Conservation (phyloP, 2,329 filamentous ascomycete species). For the Westerdykella sp. region DNA sequence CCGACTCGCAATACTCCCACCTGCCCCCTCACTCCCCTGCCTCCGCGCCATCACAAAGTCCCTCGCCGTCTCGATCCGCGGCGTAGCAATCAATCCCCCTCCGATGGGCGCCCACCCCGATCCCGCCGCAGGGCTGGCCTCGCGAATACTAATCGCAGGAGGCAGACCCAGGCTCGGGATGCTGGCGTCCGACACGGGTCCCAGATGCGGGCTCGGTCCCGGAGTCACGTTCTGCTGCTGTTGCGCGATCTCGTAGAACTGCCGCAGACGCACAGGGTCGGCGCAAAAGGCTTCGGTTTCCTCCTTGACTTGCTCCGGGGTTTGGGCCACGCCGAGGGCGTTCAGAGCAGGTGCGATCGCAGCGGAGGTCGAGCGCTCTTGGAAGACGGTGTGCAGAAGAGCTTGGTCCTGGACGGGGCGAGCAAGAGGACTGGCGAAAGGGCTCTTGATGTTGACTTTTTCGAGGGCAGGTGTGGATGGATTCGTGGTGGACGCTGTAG, state of each 20-base stretch:
- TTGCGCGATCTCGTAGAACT: conserved; percentile 40
- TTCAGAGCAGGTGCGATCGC: conserved; percentile 4
- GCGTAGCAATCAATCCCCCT: conserved; percentile 6
- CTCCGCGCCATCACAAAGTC: conserved; percentile 24
- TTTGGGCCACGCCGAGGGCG: conserved; percentile 7
- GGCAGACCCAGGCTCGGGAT: conserved; percentile 41
- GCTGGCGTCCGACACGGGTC: conserved; percentile 32
- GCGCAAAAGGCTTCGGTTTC: conserved; percentile 42
- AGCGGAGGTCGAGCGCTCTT: conserved; percentile 14
- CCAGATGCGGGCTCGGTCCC: conserved; percentile 37
- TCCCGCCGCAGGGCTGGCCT: conserved; percentile 24
- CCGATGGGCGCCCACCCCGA: conserved; percentile 20
- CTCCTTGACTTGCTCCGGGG: conserved; percentile 40
- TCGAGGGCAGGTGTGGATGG: conserved; percentile 26
- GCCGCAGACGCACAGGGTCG: conserved; percentile 34
- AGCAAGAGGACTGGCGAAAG: conserved; percentile 32
- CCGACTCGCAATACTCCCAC: conserved; percentile 16
- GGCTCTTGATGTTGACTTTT: conserved; percentile 25
- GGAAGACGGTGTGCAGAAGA: conserved; percentile 24
- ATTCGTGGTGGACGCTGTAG: conserved; percentile 18
- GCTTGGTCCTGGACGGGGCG: conserved; percentile 34
- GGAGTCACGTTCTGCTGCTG: conserved; percentile 19
- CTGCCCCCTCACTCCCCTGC: conserved; percentile 22
- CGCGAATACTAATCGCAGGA: conserved; percentile 34
- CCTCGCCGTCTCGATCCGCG: conserved; percentile 9